phyloP scores from a whole-genome alignment of 148 eudicot species.

The Vaccinium darrowii region DNA sequence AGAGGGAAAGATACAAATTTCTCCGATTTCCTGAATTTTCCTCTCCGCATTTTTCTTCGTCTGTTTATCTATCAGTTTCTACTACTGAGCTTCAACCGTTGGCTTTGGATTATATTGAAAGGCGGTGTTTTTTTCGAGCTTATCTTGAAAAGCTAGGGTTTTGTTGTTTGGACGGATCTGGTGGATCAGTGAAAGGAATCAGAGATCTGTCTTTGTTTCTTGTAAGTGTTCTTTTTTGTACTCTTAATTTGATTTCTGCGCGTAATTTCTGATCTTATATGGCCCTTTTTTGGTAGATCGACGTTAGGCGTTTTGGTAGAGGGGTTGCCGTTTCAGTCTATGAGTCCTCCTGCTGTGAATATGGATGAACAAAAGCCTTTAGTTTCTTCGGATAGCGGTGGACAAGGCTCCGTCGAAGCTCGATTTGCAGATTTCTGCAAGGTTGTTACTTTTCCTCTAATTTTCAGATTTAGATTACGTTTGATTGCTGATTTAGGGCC shows the following conservation, averaged over 20 bases:
- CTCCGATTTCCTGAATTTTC: neutral
- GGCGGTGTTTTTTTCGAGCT: neutral
- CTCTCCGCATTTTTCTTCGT: neutral
- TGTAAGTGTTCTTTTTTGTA: neutral
- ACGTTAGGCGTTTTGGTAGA: neutral
- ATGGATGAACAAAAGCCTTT: conserved; percentile 41
- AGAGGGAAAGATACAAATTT: neutral
- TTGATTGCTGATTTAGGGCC: neutral
- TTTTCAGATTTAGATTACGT: neutral
- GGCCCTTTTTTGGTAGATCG: neutral
- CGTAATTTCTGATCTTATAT: neutral
- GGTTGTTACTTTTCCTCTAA: conserved; percentile 26
- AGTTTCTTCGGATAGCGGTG: conserved; percentile 19
- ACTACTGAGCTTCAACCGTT: neutral
- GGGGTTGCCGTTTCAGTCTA: neutral
- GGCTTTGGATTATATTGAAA: neutral
- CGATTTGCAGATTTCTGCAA: conserved; percentile 70
- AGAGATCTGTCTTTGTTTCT: conserved; percentile 10
- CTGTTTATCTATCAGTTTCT: neutral
- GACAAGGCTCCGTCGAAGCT: conserved; percentile 41
- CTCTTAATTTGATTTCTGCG: neutral
- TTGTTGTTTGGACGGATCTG: conserved; percentile 9
- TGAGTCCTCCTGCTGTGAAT: conserved; percentile 12
- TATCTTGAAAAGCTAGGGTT: conserved; percentile 19
- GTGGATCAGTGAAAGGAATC: neutral